Evolutionary conservation across 192 early-diverging fungal species (phyloP).

Genomic region (Coemansia sp.): DNA sequence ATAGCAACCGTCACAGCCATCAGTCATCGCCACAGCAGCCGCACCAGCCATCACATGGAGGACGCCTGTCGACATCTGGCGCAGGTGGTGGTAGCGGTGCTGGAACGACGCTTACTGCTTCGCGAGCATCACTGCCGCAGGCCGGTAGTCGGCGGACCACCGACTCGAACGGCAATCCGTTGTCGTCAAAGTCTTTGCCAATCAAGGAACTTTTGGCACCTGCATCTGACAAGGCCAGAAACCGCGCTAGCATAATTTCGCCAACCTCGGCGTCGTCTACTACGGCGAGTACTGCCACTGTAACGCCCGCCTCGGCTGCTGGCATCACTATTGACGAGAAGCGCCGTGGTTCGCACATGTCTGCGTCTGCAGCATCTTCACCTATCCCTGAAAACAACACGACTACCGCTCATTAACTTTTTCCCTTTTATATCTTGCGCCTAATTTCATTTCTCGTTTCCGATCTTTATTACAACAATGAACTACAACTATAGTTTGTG

Average conservation of each 20-base stretch:
- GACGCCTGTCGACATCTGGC: constrained; percentile 1
- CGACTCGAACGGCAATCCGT: constrained; percentile 28
- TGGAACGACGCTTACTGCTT: constrained; percentile 5
- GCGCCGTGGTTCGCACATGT: constrained; percentile 12
- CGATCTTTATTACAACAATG: neutral
- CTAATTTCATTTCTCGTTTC: neutral
- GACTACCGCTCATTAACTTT: neutral
- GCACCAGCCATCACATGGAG: neutral
- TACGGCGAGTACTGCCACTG: constrained; percentile 13
- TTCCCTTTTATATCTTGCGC: neutral
- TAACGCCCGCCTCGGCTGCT: neutral
- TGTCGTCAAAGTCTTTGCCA: constrained; percentile 45
- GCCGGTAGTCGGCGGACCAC: constrained; percentile 8
- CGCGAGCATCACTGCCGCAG: constrained; percentile 33
- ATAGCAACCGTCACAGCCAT: neutral
- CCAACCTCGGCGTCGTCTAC: constrained; percentile 19
- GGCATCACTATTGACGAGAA: neutral
- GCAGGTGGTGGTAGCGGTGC: neutral
- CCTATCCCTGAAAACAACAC: constrained; percentile 1
- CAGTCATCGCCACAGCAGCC: neutral
- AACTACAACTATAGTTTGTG: neutral
- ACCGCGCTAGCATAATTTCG: constrained; percentile 38
- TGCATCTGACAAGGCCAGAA: constrained; percentile 41
- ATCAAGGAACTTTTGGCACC: constrained; percentile 52
- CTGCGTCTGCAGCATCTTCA: constrained; percentile 3